Evolutionary conservation across 768 basidiomycete genomes (phyloP).

Genomic region (Boletus rufocinnamomeus): DNA sequence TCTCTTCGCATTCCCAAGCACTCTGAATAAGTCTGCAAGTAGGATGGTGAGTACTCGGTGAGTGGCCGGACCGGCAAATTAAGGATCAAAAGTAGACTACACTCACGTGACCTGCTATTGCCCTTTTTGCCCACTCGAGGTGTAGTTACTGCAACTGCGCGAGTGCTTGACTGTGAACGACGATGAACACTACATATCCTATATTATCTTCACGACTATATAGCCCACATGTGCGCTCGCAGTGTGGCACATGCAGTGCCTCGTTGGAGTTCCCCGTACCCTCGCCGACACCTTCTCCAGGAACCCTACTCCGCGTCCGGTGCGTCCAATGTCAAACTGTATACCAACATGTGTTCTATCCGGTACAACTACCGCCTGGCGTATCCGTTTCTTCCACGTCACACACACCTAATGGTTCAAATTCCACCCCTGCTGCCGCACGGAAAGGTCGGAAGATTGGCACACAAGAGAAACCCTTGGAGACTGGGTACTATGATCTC

Average conservation of each 20-base stretch:
- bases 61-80: neutral
- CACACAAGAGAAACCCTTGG: slow-evolving; percentile 83
- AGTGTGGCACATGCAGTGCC: slow-evolving; percentile 56
- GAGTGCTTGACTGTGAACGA: slow-evolving; percentile 22
- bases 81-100: neutral
- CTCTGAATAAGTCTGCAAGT: neutral
- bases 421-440: slow-evolving; percentile 15
- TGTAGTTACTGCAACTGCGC: neutral
- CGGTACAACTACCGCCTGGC: slow-evolving; percentile 51
- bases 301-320: slow-evolving; percentile 62
- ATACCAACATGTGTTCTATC: slow-evolving; percentile 67
- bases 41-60: neutral
- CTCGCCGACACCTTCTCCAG: slow-evolving; percentile 51
- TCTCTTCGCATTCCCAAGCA: neutral
- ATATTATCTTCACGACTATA: slow-evolving; percentile 64
- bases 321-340: slow-evolving; percentile 69
- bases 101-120: slow-evolving; percentile 20
- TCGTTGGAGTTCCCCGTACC: slow-evolving; percentile 73
- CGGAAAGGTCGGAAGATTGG: slow-evolving; percentile 78
- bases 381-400: slow-evolving; percentile 14
- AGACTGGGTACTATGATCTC: slow-evolving; percentile 90
- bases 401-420: slow-evolving; percentile 24
- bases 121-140: slow-evolving; percentile 10
- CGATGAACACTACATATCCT: slow-evolving; percentile 50
- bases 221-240: slow-evolving; percentile 65